A percentile compares a stretch with the other conserved stretches of the same genome.
Evolutionary conservation across 352 stramenopile species (phyloP).

Genomic region (Phytophthora agathidicida): DNA sequence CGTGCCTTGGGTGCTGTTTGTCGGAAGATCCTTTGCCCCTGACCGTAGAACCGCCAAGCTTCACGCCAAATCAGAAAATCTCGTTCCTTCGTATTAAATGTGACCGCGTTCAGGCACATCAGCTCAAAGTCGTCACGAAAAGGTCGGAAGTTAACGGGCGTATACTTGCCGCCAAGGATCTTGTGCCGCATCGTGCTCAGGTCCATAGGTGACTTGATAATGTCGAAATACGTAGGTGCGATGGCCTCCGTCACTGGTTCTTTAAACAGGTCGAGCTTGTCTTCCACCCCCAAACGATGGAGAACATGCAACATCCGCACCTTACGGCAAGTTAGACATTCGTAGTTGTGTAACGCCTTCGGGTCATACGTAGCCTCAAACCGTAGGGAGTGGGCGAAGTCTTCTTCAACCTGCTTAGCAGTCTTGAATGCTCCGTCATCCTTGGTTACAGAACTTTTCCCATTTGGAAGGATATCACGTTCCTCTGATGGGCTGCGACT

Average conservation of each 20-base stretch:
- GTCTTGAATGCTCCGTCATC: conserved; percentile 48
- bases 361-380: conserved; percentile 77
- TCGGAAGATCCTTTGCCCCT: conserved; percentile 73
- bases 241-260: conserved; percentile 94
- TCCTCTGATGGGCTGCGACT: conserved; percentile 35
- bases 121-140: conserved; percentile 95
- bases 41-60: conserved; percentile 92
- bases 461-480: conserved; percentile 12
- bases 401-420: conserved; percentile 68
- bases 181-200: conserved; percentile 89
- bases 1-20: conserved; percentile 74
- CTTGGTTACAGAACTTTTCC: conserved; percentile 8
- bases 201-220: conserved; percentile 94
- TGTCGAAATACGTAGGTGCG: conserved; percentile 92
- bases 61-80: conserved; percentile 93
- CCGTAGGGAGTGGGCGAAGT: conserved; percentile 52
- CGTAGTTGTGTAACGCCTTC: conserved; percentile 78
- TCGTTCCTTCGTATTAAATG: conserved; percentile 93
- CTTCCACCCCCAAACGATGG: conserved; percentile 63
- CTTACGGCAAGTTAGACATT: conserved; percentile 85
- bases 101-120: conserved; percentile 95
- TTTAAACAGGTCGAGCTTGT: conserved; percentile 93
- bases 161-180: conserved; percentile 75
- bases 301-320: conserved; percentile 75
- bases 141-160: conserved; percentile 68